These are phyloP conservation scores for Helianthus tuberosus DNA, from an alignment of 129 eudicot species.

Conservation along the genomic window DNA sequence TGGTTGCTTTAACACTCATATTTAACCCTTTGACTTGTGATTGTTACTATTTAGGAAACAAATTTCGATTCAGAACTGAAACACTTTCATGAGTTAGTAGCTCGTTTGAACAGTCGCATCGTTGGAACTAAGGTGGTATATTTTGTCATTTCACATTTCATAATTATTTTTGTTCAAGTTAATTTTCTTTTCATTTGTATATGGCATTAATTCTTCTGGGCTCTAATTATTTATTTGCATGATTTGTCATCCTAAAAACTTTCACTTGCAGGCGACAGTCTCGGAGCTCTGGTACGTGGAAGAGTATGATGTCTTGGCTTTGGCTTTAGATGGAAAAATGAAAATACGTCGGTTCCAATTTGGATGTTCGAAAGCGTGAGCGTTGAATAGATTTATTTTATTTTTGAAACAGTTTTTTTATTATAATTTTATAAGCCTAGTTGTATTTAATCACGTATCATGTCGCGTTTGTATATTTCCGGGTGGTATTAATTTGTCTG, in stretches of 20 bases:
- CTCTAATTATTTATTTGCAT: not conserved
- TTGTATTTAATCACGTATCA: not conserved
- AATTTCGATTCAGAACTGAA: constrained; percentile 47
- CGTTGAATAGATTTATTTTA: not conserved
- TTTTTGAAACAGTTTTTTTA: not conserved
- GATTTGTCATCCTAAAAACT: not conserved
- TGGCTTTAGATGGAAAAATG: constrained; percentile 84
- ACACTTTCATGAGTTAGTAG: constrained; percentile 73
- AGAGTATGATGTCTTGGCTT: constrained; percentile 85
- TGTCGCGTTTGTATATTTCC: not conserved
- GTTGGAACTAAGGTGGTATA: constrained; percentile 61
- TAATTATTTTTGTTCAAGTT: no score
- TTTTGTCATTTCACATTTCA: constrained; percentile 5
- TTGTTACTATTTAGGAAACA: constrained; percentile 35
- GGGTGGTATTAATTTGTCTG: no score
- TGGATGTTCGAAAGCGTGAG: constrained; percentile 64
- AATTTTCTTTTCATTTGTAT: no score
- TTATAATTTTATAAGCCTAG: not conserved
- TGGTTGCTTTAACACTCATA: not conserved
- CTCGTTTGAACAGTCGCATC: constrained; percentile 51
- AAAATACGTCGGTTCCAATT: constrained; percentile 62
- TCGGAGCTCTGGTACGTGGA: constrained; percentile 94
- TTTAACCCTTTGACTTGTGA: constrained; percentile 2
- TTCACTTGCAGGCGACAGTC: constrained; percentile 54
- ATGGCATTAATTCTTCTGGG: no score